Base-by-base conservation (phyloP, 768 basidiomycete genomes). In the Podaxis pistillaris region DNA sequence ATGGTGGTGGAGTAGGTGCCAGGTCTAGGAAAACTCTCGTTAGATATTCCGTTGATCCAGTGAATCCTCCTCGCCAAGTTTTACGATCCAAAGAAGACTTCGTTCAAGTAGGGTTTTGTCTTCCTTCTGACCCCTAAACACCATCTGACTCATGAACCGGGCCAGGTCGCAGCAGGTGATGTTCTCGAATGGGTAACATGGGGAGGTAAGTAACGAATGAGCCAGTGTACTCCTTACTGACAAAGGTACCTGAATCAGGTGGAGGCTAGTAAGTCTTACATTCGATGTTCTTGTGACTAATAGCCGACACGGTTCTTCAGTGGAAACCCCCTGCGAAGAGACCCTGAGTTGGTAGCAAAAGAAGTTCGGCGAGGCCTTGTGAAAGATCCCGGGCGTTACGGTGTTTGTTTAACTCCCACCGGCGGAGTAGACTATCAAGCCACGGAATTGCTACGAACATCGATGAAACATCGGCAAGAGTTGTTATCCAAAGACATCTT, bases 141-240 rank as follows among this genome's bases (percentile, higher is more conserved):
- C 50, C 2, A 36, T 26, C 36, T 47, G 19, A 22, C 26, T 26
- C 40, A 44, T 7, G 3, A 5, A 7, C 33, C 49, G 22, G 41
- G 17, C 1, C 38, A 68, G 67, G 67, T 68, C 28, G 24, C 30
- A 12, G 66, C 65, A 4, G 71, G 70, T 12, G 72, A 73, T 65
- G 64, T 70, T 0, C 67, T 73, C 5, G 68, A 69, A 55, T 73
- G 72, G 72, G 65, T 69, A 4, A 73, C 72, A 19, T 73, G 72
- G 72, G 72, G 72, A 46, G 69, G 72, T 69, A 24, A 49, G 68
- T 62, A 8, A 8, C 11, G 19, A 4, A n/a, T 44, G 19, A 3
- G 36, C 13, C 19, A 36, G 40, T 19, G n/a, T 28, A 19, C 40
- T 28, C 13, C 44, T 26, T 38, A 47, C 36, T 30, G 38, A 56